Evolutionary conservation across 2,329 filamentous ascomycete species (phyloP).

Genomic region (Venturia effusa): DNA sequence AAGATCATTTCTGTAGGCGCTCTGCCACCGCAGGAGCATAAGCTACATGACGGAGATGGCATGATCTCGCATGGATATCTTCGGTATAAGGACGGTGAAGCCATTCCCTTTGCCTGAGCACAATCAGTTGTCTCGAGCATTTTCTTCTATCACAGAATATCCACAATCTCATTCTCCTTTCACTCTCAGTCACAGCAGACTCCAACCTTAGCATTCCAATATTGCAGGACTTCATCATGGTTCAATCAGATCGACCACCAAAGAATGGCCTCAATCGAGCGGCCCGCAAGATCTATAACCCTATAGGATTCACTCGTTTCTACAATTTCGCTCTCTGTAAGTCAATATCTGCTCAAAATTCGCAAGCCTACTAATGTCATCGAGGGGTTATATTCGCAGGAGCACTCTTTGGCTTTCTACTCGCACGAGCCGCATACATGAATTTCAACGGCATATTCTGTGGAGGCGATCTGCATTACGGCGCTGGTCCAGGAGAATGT

Average conservation of each 20-base stretch:
- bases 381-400: constrained; percentile 29
- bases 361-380: constrained; percentile 6
- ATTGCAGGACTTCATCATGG: not conserved
- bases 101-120: not conserved
- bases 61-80: not conserved
- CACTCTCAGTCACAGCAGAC: not conserved
- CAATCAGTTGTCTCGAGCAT: not conserved
- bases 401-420: constrained; percentile 36
- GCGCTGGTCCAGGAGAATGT: not conserved
- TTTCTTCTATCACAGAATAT: not conserved
- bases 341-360: not conserved
- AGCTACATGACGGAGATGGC: not conserved
- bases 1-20: not conserved
- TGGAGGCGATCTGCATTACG: constrained; percentile 15
- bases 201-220: not conserved
- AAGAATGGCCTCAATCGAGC: not conserved
- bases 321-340: constrained; percentile 47
- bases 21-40: not conserved
- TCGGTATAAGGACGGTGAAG: not conserved
- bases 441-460: constrained; percentile 26
- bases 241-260: not conserved
- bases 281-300: constrained; percentile 28
- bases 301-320: constrained; percentile 43
- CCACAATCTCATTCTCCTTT: not conserved
- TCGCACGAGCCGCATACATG: constrained; percentile 40